Evolutionary conservation across 2,329 filamentous ascomycete genomes (phyloP).

Genomic region (Podosphaera xanthii): DNA sequence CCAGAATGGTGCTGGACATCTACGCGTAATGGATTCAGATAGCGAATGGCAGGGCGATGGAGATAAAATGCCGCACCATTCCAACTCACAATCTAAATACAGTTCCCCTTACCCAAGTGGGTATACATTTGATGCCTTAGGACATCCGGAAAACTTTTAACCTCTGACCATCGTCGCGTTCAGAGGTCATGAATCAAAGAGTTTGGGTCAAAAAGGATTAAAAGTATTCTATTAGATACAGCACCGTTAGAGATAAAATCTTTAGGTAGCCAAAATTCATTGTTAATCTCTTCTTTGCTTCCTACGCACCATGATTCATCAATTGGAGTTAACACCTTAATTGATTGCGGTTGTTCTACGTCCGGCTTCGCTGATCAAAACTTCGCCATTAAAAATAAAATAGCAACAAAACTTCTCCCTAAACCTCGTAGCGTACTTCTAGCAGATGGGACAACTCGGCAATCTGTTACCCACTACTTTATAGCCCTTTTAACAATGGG

Average conservation of each 20-base stretch:
- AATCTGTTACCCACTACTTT: no score
- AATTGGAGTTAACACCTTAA: neutral
- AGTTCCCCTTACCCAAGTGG: neutral
- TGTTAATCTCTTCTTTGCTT: neutral
- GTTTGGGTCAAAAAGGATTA: neutral
- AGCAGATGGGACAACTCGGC: no score
- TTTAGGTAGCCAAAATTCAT: neutral
- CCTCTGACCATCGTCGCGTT: neutral
- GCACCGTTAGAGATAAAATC: no score
- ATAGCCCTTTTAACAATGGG: no score
- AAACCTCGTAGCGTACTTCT: no score
- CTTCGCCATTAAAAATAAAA: neutral
- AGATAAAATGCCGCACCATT: neutral
- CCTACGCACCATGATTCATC: neutral
- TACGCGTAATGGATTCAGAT: neutral
- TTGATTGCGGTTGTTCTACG: neutral
- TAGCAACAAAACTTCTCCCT: neutral
- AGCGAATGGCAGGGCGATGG: neutral
- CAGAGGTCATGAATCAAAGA: neutral
- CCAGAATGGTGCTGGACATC: neutral
- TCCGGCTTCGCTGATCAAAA: neutral
- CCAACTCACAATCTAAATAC: neutral
- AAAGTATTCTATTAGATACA: neutral
- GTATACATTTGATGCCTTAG: neutral
- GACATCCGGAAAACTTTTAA: neutral